Base-by-base conservation (phyloP, 2,329 filamentous ascomycete genomes). In the Alternaria consortialis region DNA sequence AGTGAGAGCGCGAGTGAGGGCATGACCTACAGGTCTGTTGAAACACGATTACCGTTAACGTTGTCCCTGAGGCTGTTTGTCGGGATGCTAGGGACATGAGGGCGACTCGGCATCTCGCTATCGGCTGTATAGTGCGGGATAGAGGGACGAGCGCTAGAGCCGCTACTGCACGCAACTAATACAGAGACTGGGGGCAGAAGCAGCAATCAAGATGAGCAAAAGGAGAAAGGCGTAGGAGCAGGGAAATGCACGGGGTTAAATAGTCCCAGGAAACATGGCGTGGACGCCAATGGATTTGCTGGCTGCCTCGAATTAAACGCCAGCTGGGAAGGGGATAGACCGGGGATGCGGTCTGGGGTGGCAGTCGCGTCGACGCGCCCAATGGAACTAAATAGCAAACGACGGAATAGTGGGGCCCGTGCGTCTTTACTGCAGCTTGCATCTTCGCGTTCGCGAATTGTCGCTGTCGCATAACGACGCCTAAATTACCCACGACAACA, bases 401-500 rank as follows among this genome's bases (percentile, higher is more conserved):
- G n/a, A 29, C 11, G 23, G 25, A 31, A 12, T 13, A 32, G 31
- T 8, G 9, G 25, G 60, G 42, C n/a, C 60, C 64, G 64, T 60
- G 60, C 60, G 48, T 36, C 7, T 8, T 25, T 32, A 34, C 27
- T 60, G 58, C 58, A 65, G 62, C 56, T 67, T 62, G 48, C 57
- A 56, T 67, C 53, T 42, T 58, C 63, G 60, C 63, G 56, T 50
- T 39, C 62, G 64, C 68, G 62, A 70, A 63, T 58, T 67, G 63
- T 67, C 59, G 66, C 55, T 60, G 64, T 52, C 32, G 59, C 52
- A 44, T 29, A 54, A 48, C 56, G 56, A 53, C 51, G 51, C 60
- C 34, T 37, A 12, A 53, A 51, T 9, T 39, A 27, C 59, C 44
- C 56, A 42, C 27, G 17, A n/a, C 56, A 43, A 53, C 51, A 53